Conservation (phyloP, 2,329 filamentous ascomycete genomes). For the Neurospora sp. region DNA sequence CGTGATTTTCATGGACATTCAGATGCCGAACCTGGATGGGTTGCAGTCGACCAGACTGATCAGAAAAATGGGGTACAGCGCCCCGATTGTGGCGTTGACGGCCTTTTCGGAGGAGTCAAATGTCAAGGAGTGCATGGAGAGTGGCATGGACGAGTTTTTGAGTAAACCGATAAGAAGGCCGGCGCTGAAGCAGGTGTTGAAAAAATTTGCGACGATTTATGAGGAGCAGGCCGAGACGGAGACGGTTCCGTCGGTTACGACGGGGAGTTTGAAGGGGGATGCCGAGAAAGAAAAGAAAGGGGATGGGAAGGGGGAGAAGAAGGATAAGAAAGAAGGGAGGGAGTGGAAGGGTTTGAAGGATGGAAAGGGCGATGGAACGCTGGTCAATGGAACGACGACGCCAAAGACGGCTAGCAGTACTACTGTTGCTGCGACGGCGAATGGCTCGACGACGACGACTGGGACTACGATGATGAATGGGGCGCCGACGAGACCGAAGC, state of each 20-base stretch:
- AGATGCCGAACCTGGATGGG: conserved; percentile 90
- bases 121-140: conserved; percentile 74
- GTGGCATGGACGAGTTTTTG: conserved; percentile 87
- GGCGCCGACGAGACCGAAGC: not conserved
- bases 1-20: conserved; percentile 91
- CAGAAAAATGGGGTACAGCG: conserved; percentile 73
- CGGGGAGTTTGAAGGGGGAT: conserved; percentile 2
- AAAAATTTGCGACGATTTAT: conserved; percentile 71
- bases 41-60: conserved; percentile 79
- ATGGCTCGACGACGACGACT: not conserved
- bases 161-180: conserved; percentile 68
- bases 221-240: conserved; percentile 49
- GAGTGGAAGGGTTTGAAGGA: not conserved
- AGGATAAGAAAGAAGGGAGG: not conserved
- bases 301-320: not conserved
- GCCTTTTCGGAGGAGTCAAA: conserved; percentile 89
- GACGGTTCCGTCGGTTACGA: conserved; percentile 19
- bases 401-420: not conserved
- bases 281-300: not conserved
- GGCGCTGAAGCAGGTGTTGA: conserved; percentile 75
- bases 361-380: not conserved
- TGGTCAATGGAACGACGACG: not conserved
- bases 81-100: conserved; percentile 82
- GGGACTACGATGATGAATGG: not conserved
- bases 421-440: not conserved